These are phyloP conservation scores for Arabidopsis hybrid DNA, from an alignment of 441 rosid species.

Conservation along the genomic window DNA sequence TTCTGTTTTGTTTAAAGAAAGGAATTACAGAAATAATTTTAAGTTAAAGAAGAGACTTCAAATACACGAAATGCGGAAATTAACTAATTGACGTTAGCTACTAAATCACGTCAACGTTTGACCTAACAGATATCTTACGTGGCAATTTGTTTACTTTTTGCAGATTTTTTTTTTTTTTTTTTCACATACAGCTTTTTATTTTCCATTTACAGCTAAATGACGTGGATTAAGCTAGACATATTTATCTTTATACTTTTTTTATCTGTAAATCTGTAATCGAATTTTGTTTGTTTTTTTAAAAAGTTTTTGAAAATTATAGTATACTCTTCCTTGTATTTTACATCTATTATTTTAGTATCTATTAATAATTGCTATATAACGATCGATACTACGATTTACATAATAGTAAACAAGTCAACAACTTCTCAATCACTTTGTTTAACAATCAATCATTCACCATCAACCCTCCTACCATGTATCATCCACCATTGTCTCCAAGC, in stretches of 20 bases:
- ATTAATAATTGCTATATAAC: not conserved
- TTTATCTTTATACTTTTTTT: not conserved
- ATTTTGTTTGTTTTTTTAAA: too few relatives aligned
- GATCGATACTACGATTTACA: not conserved
- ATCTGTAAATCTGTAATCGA: too few relatives aligned
- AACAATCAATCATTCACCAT: not conserved
- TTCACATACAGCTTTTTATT: too few relatives aligned
- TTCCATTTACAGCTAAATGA: conserved; percentile 7
- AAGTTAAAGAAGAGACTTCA: conserved; percentile 21
- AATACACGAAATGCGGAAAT: conserved; percentile 39
- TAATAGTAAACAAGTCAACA: not conserved
- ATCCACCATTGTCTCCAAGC: not conserved
- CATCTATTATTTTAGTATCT: not conserved
- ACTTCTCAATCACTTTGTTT: not conserved
- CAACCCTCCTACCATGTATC: not conserved
- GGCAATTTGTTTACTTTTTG: not conserved
- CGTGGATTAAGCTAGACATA: conserved; percentile 4
- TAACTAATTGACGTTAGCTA: conserved; percentile 24
- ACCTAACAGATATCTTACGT: conserved; percentile 34
- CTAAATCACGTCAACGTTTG: conserved; percentile 39
- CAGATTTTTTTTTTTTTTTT: conserved; percentile 1
- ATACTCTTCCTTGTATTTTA: too few relatives aligned
- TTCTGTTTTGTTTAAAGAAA: conserved; percentile 3
- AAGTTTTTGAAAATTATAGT: too few relatives aligned
- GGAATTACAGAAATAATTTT: conserved; percentile 1